Base-by-base conservation (phyloP, 352 stramenopile species). In the Peronospora destructor region DNA sequence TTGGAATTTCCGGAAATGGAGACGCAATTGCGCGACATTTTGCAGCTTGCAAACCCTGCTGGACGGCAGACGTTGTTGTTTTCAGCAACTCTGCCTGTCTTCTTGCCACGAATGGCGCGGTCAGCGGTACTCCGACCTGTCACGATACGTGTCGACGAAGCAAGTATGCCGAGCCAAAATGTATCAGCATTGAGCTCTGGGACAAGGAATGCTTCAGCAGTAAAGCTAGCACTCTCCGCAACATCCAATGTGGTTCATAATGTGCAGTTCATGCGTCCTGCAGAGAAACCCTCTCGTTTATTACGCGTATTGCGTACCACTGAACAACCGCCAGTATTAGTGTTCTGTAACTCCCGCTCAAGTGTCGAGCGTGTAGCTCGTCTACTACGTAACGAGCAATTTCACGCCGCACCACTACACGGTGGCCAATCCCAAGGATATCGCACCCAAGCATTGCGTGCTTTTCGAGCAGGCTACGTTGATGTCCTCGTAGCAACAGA, bases 321-420 rank as follows among this genome's bases (percentile, higher is more conserved):
- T 10, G 64, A 97, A 10, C 59, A 75, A 2, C 95, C 95, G 6
- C 96, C 95, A 5, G 88, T 97, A 11, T 72, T 99, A 28, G 77
- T 99, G 19, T 99, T 99, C 63, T 84, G 97, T 37, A 95, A 98
- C 49, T 95, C 74, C n/a, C 95, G 98, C 51, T 87, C 97, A 46
- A 87, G 87, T 57, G 96, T 96, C 2, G 87, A 97, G 36, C 85
- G 87, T 16, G 73, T 98, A 9, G 94, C 90, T 64, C 72, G 82
- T 4, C 66, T 98, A 59, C 73, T 99, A 9, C 64, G 88, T 10
- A 96, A 89, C 56, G 96, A 99, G 53, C 87, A 91, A 50, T 92
- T 98, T 54, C 91, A 96, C 38, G 89, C 93, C 9, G 95, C 97
- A 53, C 84, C 95, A 4, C 88, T 99, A 26, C 93, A 98, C 65